Conservation (phyloP, 352 stramenopile species). For the Phytophthora aleatoria region DNA sequence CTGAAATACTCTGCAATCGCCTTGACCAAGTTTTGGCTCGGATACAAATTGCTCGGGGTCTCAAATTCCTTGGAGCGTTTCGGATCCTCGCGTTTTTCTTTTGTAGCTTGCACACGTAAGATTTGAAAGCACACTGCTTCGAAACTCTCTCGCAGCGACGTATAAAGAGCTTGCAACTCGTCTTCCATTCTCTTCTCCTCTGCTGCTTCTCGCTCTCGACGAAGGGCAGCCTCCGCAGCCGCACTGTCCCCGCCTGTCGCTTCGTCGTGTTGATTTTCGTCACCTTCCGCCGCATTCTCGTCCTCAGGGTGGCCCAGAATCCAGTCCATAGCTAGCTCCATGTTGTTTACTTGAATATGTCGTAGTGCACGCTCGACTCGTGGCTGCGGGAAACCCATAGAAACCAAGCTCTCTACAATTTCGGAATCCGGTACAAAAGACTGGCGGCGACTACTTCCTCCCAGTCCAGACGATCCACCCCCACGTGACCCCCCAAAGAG, state of each 20-base stretch:
- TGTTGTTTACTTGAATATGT: slow-evolving; percentile 87
- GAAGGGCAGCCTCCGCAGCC: slow-evolving; percentile 2
- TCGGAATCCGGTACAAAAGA: slow-evolving; percentile 91
- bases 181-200: slow-evolving; percentile 50
- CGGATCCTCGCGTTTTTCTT: slow-evolving; percentile 17
- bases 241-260: slow-evolving; percentile 30
- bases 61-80: slow-evolving; percentile 15
- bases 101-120: slow-evolving; percentile 48
- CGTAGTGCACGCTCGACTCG: slow-evolving; percentile 92
- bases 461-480: slow-evolving; percentile 16
- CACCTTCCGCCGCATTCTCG: slow-evolving; percentile 37
- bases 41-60: slow-evolving; percentile 27
- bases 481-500: slow-evolving; percentile 48
- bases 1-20: slow-evolving; percentile 73
- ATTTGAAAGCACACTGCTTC: slow-evolving; percentile 74
- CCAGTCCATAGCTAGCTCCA: slow-evolving; percentile 97
- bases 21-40: slow-evolving; percentile 58
- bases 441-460: slow-evolving; percentile 35
- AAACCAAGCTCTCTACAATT: slow-evolving; percentile 91
- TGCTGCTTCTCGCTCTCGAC: slow-evolving; percentile 27
- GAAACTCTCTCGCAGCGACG: slow-evolving; percentile 56
- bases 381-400: slow-evolving; percentile 95
- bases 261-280: slow-evolving; percentile 35
- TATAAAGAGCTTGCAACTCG: slow-evolving; percentile 58
- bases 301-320: slow-evolving; percentile 91